Base-by-base conservation (phyloP, 2,329 filamentous ascomycete species). In the Pyrenochaeta sp. region DNA sequence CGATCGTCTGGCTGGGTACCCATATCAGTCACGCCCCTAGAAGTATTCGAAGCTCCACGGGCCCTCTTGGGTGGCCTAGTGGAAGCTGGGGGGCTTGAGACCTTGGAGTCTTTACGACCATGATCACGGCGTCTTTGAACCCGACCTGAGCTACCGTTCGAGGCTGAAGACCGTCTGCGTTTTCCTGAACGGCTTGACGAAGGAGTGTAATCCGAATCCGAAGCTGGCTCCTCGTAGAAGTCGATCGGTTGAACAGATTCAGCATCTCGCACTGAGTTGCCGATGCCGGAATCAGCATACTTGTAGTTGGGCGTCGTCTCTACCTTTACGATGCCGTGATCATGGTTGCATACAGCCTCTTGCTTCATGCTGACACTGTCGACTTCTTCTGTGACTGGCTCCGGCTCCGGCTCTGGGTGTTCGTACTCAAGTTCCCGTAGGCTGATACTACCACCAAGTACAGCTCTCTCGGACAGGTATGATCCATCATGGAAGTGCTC, bases 121-220 rank as follows among this genome's bases (percentile, higher is more conserved):
- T 61, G 51, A 32, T 50, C 50, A 48, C 62, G 59, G 25, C 72
- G 72, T 42, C 65, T 72, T 27, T 56, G 39, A 22, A 45, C 53
- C 30, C 65, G 59, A 28, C 42, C 54, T 30, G 66, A 65, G 56
- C 61, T 54, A 46, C 53, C 54, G 61, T 62, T 71, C 3, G 70
- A 74, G 36, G 65, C 59, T 7, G 72, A 75, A 19, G 69, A 69
- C 22, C 68, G 67, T 36, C 68, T 69, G 12, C 68, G 65, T 46
- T 69, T 75, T 25, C 45, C 45, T 10, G 61, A 63, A n/a, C 54
- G 58, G 27, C 56, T 59, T 13, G 53, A 55, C 8, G 42, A 51
- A 5, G 76, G 76, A 15, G 59, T 73, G 55, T 77, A 79, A 34
- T 79, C 77, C 6, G 72, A 73, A 58, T 78, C 76, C 40, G 71